Percentiles rank a stretch among this genome's conserved stretches.
Evolutionary conservation across 2,329 filamentous ascomycete species (phyloP).

Genomic region (Fusarium tuaranense): DNA sequence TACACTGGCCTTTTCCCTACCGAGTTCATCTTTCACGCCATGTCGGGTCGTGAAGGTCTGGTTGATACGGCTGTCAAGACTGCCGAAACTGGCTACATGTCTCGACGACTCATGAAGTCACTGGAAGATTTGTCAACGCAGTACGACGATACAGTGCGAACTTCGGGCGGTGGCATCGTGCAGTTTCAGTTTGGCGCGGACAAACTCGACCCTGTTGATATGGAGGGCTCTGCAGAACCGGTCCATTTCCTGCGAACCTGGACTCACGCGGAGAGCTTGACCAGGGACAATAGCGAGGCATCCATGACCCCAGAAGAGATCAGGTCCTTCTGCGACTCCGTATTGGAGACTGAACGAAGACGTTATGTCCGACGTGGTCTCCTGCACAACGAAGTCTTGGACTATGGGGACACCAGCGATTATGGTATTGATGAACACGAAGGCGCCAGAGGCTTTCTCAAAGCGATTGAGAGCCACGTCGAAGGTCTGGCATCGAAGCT

Average conservation of each 20-base stretch:
- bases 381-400: constrained; percentile 70
- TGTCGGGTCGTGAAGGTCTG: constrained; percentile 97
- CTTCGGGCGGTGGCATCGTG: constrained; percentile 87
- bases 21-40: constrained; percentile 98
- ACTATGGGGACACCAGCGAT: constrained; percentile 77
- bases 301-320: constrained; percentile 83
- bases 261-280: constrained; percentile 80
- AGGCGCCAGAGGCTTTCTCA: constrained; percentile 83
- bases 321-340: constrained; percentile 72
- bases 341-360: constrained; percentile 75
- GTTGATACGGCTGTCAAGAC: constrained; percentile 99
- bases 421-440: constrained; percentile 82
- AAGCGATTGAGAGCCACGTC: constrained; percentile 81
- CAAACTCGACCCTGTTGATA: constrained; percentile 94
- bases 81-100: constrained; percentile 99
- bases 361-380: constrained; percentile 72
- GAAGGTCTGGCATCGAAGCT: constrained; percentile 71
- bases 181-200: constrained; percentile 99
- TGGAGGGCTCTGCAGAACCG: constrained; percentile 93
- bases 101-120: constrained; percentile 96
- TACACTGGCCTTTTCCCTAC: constrained; percentile 90
- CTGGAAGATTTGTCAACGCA: constrained; percentile 93
- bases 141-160: constrained; percentile 95
- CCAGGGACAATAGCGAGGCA: constrained; percentile 81
- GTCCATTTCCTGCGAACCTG: constrained; percentile 94